phyloP scores from a whole-genome alignment of 176 grass and related monocot species.

The Phragmites australis region DNA sequence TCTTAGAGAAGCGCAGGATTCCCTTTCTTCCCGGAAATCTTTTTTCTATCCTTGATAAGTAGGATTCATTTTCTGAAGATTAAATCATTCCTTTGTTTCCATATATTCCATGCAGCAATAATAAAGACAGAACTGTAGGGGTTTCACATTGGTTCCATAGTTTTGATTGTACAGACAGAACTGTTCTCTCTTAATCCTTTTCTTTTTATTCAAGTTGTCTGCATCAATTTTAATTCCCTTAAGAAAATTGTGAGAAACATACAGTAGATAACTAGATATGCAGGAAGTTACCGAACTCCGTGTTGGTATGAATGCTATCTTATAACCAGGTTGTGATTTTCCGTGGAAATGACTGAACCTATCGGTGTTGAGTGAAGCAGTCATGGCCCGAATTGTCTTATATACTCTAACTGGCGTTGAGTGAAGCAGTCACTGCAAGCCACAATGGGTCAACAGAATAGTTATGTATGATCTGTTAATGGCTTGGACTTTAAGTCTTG shows the following conservation, averaged over 20 bases:
- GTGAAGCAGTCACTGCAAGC: slow-evolving; percentile 23
- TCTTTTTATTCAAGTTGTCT: not conserved
- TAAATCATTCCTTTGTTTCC: too few relatives aligned
- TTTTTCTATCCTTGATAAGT: too few relatives aligned
- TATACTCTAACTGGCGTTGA: not conserved
- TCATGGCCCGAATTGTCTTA: not conserved
- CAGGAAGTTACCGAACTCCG: not conserved
- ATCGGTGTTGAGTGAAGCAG: not conserved
- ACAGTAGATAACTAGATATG: not conserved
- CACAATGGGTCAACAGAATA: slow-evolving; percentile 23
- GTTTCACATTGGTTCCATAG: not conserved
- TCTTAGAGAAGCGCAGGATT: too few relatives aligned
- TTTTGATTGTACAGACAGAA: not conserved
- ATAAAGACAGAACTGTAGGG: too few relatives aligned
- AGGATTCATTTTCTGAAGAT: too few relatives aligned
- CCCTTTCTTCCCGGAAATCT: too few relatives aligned
- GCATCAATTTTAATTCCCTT: not conserved
- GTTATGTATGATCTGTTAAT: slow-evolving; percentile 1
- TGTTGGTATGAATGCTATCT: not conserved
- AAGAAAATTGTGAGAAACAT: not conserved
- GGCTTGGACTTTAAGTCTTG: slow-evolving; percentile 26
- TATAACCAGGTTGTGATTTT: not conserved
- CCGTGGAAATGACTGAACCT: not conserved
- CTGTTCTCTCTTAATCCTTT: not conserved
- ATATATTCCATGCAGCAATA: too few relatives aligned